These are phyloP conservation scores for Yamadazyma sp. DNA, from an alignment of 1,139 yeast genomes.

Conservation along the genomic window DNA sequence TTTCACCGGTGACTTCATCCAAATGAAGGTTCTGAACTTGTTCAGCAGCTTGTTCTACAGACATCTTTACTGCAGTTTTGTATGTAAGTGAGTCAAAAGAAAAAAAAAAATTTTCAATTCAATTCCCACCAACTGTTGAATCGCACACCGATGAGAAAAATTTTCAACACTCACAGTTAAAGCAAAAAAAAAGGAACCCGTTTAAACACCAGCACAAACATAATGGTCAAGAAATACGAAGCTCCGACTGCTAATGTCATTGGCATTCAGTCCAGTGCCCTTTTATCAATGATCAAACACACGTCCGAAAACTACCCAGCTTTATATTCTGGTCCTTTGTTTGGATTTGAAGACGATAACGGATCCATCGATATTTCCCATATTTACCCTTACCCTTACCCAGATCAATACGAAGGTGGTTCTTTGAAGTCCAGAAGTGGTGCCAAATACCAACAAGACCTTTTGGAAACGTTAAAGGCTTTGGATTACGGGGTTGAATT, in stretches of 20 bases:
- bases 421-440: constrained; percentile 61
- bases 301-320: constrained; percentile 70
- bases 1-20: constrained; percentile 95
- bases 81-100: too few relatives aligned
- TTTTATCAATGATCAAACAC: constrained; percentile 71
- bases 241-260: constrained; percentile 47
- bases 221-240: constrained; percentile 21
- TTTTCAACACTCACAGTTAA: constrained; percentile 1
- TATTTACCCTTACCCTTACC: constrained; percentile 62
- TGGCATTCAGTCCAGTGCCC: constrained; percentile 58
- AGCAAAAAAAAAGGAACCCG: neutral
- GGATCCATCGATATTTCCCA: constrained; percentile 57
- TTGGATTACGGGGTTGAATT: constrained; percentile 71
- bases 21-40: constrained; percentile 82
- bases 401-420: constrained; percentile 55
- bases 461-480: constrained; percentile 56
- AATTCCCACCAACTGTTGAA: too few relatives aligned
- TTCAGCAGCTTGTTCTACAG: constrained; percentile 68
- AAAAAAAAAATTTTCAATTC: neutral
- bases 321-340: constrained; percentile 71
- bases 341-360: constrained; percentile 69
- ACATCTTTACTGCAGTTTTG: constrained; percentile 23
- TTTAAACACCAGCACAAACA: neutral
- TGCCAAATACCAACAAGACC: constrained; percentile 67
- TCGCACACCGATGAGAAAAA: constrained; percentile 2